Percentiles rank a stretch among this genome's conserved stretches.
phyloP scores from a whole-genome alignment of 768 basidiomycete species.

The Pisolithus tinctorius region DNA sequence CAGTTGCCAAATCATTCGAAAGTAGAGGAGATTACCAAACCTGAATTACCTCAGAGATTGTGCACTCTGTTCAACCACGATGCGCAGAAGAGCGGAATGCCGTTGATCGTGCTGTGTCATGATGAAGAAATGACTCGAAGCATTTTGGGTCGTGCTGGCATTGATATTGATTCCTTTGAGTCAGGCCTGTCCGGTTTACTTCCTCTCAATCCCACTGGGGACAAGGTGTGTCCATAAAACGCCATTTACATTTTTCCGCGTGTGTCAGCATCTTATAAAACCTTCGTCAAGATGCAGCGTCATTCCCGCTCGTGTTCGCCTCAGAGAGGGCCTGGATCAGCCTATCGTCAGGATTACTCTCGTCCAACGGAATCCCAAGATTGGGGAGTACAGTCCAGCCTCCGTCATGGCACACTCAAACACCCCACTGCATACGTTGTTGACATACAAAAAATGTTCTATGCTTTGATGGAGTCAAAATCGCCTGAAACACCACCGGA shows the following conservation, averaged over 20 bases:
- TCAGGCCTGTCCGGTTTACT: constrained; percentile 29
- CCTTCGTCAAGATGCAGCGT: not conserved
- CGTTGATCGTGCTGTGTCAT: constrained; percentile 43
- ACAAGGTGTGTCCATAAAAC: not conserved
- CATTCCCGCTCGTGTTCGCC: constrained; percentile 8
- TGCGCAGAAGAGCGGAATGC: constrained; percentile 15
- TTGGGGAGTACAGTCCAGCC: not conserved
- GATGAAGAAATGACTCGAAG: constrained; percentile 33
- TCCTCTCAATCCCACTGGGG: constrained; percentile 1
- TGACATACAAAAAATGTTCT: constrained; percentile 34
- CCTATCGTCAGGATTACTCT: constrained; percentile 1
- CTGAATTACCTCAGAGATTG: constrained; percentile 10
- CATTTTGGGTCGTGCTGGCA: constrained; percentile 35
- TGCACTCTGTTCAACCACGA: constrained; percentile 18
- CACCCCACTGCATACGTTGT: constrained; percentile 31
- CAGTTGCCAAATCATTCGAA: constrained; percentile 16
- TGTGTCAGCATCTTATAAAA: constrained; percentile 3
- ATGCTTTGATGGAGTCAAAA: constrained; percentile 31
- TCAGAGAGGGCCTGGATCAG: not conserved
- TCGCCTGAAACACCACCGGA: constrained; percentile 19
- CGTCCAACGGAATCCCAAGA: not conserved
- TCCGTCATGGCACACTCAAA: not conserved
- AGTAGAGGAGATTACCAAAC: constrained; percentile 6
- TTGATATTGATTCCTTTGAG: constrained; percentile 37
- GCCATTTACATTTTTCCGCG: not conserved